Evolutionary conservation across 2,329 filamentous ascomycete species (phyloP).

Genomic region (Fusarium pseudograminearum): DNA sequence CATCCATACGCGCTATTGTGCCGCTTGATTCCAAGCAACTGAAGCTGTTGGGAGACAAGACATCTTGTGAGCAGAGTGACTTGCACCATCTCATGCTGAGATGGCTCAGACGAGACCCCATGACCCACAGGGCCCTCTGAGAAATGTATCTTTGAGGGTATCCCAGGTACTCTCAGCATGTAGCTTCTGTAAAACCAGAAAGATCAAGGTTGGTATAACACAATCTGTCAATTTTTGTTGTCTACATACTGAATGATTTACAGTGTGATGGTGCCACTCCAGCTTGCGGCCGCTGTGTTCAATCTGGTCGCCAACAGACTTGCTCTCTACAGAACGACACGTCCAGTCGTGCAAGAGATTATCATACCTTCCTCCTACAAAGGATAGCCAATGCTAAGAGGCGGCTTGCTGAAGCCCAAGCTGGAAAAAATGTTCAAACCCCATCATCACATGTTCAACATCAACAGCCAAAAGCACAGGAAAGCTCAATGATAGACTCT

Average conservation of each 20-base stretch:
- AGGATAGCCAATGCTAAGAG: slow-evolving; percentile 8
- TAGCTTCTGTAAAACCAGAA: slow-evolving; percentile 13
- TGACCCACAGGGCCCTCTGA: neutral
- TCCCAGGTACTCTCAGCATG: slow-evolving; percentile 15
- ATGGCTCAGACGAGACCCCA: neutral
- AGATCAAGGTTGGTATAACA: neutral
- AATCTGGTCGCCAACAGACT: neutral
- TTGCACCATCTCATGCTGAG: too few relatives aligned
- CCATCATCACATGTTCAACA: neutral
- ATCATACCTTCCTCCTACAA: slow-evolving; percentile 3
- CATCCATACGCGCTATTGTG: neutral
- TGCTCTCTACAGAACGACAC: neutral
- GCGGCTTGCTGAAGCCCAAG: neutral
- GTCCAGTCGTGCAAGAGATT: neutral
- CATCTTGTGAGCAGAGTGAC: neutral
- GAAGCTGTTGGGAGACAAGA: neutral
- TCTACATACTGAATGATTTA: accelerated
- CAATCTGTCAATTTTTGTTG: accelerated
- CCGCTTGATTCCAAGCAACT: neutral
- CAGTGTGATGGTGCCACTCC: slow-evolving; percentile 11
- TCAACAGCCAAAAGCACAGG: neutral
- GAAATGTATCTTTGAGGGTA: slow-evolving; percentile 5
- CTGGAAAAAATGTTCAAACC: accelerated
- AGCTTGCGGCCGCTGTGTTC: slow-evolving; percentile 11
- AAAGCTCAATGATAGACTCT: slow-evolving; percentile 13